Percentiles rank a stretch among this genome's conserved stretches.
Evolutionary conservation across 2,329 filamentous ascomycete genomes (phyloP).

Genomic region (Verticillium zaregamsianum): DNA sequence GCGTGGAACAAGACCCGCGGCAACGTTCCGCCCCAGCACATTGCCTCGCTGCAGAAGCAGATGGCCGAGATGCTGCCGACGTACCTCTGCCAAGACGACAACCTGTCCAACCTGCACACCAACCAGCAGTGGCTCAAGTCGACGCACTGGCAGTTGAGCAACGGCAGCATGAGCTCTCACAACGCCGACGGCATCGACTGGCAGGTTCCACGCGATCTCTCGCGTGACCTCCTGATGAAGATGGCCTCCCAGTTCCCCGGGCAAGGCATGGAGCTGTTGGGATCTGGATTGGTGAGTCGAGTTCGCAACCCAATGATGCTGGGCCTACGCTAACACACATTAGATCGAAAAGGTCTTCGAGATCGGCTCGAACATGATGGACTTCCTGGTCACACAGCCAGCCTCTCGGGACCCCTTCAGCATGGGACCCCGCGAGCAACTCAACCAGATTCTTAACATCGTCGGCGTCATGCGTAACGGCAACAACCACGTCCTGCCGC

Average conservation of each 20-base stretch:
- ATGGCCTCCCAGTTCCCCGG: conserved; percentile 70
- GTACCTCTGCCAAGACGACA: conserved; percentile 49
- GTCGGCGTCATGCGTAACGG: conserved; percentile 70
- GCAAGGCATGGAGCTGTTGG: conserved; percentile 69
- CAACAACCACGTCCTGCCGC: conserved; percentile 70
- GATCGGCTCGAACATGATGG: conserved; percentile 67
- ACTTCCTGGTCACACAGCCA: conserved; percentile 65
- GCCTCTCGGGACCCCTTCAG: conserved; percentile 58
- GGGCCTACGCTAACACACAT: not conserved
- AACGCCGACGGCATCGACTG: conserved; percentile 55
- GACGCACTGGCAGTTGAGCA: conserved; percentile 59
- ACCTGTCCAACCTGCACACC: conserved; percentile 49
- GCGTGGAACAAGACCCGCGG: conserved; percentile 63
- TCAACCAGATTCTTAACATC: conserved; percentile 64
- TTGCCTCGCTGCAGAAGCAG: conserved; percentile 58
- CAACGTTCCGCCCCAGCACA: conserved; percentile 53
- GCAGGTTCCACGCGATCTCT: conserved; percentile 58
- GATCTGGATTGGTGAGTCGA: conserved; percentile 63
- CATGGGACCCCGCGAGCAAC: conserved; percentile 66
- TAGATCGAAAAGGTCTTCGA: conserved; percentile 79
- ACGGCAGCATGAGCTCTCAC: conserved; percentile 42
- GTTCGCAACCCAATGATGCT: not conserved
- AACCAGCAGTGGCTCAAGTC: conserved; percentile 65
- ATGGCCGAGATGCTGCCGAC: conserved; percentile 50
- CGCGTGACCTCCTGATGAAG: conserved; percentile 56